A percentile compares a stretch with the other conserved stretches of the same genome.
Evolutionary conservation across 345 rosid species (phyloP).

Genomic region (Ceriops tagal): DNA sequence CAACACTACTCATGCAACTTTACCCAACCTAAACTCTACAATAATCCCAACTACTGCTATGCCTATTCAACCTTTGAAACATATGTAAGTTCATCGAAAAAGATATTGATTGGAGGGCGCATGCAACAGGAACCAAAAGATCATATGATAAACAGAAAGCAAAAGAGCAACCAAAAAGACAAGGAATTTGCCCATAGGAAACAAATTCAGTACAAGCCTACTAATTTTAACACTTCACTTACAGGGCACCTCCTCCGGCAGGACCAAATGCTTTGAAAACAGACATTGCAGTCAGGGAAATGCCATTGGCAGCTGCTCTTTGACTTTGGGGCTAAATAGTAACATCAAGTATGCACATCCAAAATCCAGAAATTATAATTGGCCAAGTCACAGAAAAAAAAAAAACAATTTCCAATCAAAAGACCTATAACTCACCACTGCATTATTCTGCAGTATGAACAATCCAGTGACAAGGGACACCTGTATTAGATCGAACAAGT

Average conservation of each 20-base stretch:
- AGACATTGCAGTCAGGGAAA: conserved; percentile 61
- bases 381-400: not conserved
- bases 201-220: not conserved
- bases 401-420: not conserved
- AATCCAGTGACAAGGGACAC: conserved; percentile 47
- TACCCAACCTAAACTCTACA: no score
- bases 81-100: no score
- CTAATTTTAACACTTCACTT: conserved; percentile 24
- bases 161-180: not conserved
- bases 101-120: no score
- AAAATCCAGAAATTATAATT: not conserved
- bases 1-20: no score
- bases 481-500: conserved; percentile 21
- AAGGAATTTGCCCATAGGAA: not conserved
- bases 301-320: conserved; percentile 64
- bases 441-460: conserved; percentile 49
- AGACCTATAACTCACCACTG: conserved; percentile 42
- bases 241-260: conserved; percentile 66
- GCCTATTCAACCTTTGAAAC: no score
- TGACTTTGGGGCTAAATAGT: conserved; percentile 43
- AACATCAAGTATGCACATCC: not conserved
- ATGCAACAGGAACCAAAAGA: no score
- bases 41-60: no score
- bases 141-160: not conserved
- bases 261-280: conserved; percentile 64